Percentiles rank a stretch among this genome's conserved stretches.
These are phyloP conservation scores for Eucalyptus guilfoylei DNA, from an alignment of 345 rosid genomes.

Conservation along the genomic window DNA sequence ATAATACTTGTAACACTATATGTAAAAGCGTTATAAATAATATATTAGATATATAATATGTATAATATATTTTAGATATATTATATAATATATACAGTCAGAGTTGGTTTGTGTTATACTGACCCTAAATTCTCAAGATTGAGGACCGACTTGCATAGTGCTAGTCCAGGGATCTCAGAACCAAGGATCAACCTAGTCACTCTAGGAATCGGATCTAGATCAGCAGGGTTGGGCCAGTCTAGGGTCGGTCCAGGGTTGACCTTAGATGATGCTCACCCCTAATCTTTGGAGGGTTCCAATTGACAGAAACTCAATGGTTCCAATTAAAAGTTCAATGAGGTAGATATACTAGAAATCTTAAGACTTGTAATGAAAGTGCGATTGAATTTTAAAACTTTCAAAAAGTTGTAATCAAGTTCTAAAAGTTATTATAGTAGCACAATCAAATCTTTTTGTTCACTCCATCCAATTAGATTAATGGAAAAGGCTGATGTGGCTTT, in stretches of 20 bases:
- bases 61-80: too few relatives aligned
- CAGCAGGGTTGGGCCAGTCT: fast-evolving
- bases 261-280: too few relatives aligned
- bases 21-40: too few relatives aligned
- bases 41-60: too few relatives aligned
- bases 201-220: too few relatives aligned
- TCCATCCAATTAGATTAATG: neutral
- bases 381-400: neutral
- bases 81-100: fast-evolving
- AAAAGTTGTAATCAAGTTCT: neutral
- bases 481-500: neutral
- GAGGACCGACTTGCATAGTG: fast-evolving
- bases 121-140: too few relatives aligned
- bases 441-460: neutral
- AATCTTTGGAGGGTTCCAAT: neutral
- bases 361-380: neutral
- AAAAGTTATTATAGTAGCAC: neutral
- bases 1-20: too few relatives aligned
- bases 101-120: fast-evolving
- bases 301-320: neutral
- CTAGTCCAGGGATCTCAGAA: too few relatives aligned
- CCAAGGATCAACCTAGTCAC: too few relatives aligned
- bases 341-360: neutral
- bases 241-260: too few relatives aligned
- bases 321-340: neutral